Base-by-base conservation (phyloP, 2,329 filamentous ascomycete species). In the Cryoendolithus antarcticus region DNA sequence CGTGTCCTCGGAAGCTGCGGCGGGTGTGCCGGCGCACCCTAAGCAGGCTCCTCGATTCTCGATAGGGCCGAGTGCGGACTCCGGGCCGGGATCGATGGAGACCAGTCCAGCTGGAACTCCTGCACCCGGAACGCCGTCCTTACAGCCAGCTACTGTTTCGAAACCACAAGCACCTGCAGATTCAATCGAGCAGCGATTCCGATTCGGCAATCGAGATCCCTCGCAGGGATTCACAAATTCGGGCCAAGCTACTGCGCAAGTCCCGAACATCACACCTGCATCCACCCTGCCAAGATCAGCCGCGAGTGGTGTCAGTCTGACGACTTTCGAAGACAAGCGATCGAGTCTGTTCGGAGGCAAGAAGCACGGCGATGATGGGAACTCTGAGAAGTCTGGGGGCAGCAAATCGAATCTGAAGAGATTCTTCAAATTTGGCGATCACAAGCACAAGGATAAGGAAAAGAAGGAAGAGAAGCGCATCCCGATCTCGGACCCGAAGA, bases 371-470 rank as follows among this genome's bases (percentile, higher is more conserved):
- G 61, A 66, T 39, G 65, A 75, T 13, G 52, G 44, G 39, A 27
- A 28, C 13, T 15, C 35, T 15, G 39, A 41, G 30, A 41, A 41
- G 28, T 30, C 35, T 27, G 39, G 24, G 12, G 37, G 82, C 13
- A 95, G 91, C 4, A 96, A 96, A 82, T 80, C 83, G 3, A 89
- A 96, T 53, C 63, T 98, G 44, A 95, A 94, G 64, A 75, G 91
- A n/a, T 98, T 98, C 60, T 93, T 98, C 69, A 91, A 80, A 61
- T 78, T 86, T 44, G 75, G 80, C 38, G 74, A 75, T 2, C 72
- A 78, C 48, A 64, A 55, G 42, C 64, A 73, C 49, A 86, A 85
- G 55, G 62, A 71, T 44, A 79, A 80, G 52, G 67, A 71, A 21
- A 57, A 61, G 9, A 71, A 78, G 32, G 30, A 19, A 27, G 35